Conservation (phyloP, 345 rosid genomes). For the Euphorbia pulcherrima region DNA sequence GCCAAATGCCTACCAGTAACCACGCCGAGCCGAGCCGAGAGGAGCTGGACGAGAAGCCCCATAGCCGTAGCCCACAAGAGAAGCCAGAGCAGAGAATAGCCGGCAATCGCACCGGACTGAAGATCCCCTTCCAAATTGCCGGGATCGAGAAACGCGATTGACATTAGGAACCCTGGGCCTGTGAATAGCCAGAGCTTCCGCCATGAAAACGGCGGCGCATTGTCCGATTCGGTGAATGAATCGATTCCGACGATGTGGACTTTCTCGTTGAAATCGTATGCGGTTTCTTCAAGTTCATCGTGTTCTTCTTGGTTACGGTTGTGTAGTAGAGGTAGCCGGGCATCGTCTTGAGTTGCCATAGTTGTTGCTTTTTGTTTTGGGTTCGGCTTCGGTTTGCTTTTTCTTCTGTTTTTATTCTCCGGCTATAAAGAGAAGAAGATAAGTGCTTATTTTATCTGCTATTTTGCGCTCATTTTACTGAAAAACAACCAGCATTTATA, state of each 20-base stretch:
- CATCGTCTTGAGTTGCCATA: slow-evolving; percentile 16
- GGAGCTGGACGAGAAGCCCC: slow-evolving; percentile 84
- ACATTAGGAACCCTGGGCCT: slow-evolving; percentile 91
- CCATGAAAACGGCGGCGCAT: slow-evolving; percentile 83
- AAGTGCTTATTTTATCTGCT: too few species aligned
- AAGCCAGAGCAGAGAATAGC: slow-evolving; percentile 84
- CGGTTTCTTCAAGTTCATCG: slow-evolving; percentile 37
- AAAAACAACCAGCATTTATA: too few species aligned
- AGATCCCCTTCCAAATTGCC: slow-evolving; percentile 96
- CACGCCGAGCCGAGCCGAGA: slow-evolving; percentile 86
- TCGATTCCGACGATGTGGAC: slow-evolving; percentile 54
- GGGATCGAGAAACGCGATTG: slow-evolving; percentile 91
- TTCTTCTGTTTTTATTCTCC: neutral
- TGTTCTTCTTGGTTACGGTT: slow-evolving; percentile 20
- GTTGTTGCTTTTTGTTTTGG: neutral
- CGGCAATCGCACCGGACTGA: slow-evolving; percentile 91
- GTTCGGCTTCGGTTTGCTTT: slow-evolving; percentile 1
- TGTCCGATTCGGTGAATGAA: slow-evolving; percentile 29
- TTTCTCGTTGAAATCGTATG: slow-evolving; percentile 70
- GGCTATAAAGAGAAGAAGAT: neutral
- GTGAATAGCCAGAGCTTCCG: slow-evolving; percentile 86
- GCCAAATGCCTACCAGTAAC: slow-evolving; percentile 89
- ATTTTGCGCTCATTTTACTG: too few species aligned
- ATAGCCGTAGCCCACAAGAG: slow-evolving; percentile 94
- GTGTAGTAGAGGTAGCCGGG: slow-evolving; percentile 31